Base-by-base conservation (phyloP, 345 rosid genomes). In the Anacardium occidentale region DNA sequence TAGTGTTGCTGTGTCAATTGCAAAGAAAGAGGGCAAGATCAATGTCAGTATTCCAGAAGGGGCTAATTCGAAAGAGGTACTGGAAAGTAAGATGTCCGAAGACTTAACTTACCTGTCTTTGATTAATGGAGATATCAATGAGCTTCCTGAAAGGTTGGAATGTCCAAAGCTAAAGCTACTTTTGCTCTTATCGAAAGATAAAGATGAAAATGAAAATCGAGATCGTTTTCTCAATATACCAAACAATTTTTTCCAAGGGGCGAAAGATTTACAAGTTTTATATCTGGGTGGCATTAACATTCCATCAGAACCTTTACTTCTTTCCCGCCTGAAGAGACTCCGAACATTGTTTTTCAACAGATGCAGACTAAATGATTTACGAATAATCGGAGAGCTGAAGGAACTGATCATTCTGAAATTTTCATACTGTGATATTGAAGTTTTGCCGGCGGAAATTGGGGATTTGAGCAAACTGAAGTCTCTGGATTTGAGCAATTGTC, bases 91-190 rank as follows among this genome's bases (percentile, higher is more conserved):
- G 7, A 37, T 37, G 42, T 37, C 42, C 9, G 8, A 37, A 37
- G 42, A 37, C 7, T 37, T 37, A 37, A 37, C 42, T 6, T 7
- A 7, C 7, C 8, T 37, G 42, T 37, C 42, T 37, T 1, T 25
- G 12, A 24, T 14, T 57, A 22, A 24, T 24, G 25, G 62, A 24
- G 62, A 57, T 24, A 57, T 22, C 24, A 15, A 25, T 10, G 37
- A 57, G 37, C 62, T 57, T 57, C 62, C 62, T 25, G 32, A 57
- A 12, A 57, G 62, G 62, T 25, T 57, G 62, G 62, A 57, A 13
- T 57, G 62, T 25, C 62, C 34, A 57, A 57, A 22, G 3, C 62
- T 57, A 17, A 57, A 15, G 13, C 26, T 25, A 24, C 14, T 57
- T 57, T 57, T 25, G n/a, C 14, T 57, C 13, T 25, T 57, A 11